Evolutionary conservation across 352 stramenopile species (phyloP).

Genomic region (Globisporangium carolinianum): DNA sequence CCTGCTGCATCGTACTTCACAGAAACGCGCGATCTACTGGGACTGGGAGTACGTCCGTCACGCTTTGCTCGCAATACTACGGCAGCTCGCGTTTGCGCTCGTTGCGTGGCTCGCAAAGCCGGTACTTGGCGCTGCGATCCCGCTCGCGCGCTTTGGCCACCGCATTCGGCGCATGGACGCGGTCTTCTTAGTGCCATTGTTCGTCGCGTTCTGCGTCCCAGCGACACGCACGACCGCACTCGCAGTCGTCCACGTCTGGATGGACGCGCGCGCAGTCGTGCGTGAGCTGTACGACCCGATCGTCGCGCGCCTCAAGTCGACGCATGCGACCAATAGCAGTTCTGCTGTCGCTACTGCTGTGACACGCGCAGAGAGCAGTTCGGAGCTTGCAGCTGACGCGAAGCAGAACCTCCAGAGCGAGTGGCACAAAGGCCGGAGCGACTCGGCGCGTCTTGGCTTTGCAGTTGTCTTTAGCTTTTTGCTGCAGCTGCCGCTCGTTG

Average conservation of each 20-base stretch:
- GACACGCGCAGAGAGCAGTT: slow-evolving; percentile 8
- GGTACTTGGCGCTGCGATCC: slow-evolving; percentile 2
- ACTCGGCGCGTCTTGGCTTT: slow-evolving; percentile 64
- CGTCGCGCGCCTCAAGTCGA: slow-evolving; percentile 52
- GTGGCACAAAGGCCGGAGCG: slow-evolving; percentile 52
- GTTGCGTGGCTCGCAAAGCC: slow-evolving; percentile 28
- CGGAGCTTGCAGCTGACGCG: slow-evolving; percentile 22
- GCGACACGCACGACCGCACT: slow-evolving; percentile 31
- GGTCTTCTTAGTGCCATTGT: slow-evolving; percentile 50
- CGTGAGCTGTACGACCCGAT: slow-evolving; percentile 69
- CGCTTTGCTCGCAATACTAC: slow-evolving; percentile 31
- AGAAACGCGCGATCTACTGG: slow-evolving; percentile 63
- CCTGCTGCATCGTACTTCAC: background rate
- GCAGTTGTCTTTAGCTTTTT: slow-evolving; percentile 55
- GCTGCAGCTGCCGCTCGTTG: slow-evolving; percentile 49
- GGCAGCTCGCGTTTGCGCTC: slow-evolving; percentile 46
- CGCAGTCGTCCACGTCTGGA: slow-evolving; percentile 51
- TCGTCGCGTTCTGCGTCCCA: slow-evolving; percentile 45
- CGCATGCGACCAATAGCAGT: background rate
- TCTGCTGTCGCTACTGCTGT: no score
- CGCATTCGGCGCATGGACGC: slow-evolving; percentile 61
- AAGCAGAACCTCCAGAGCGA: slow-evolving; percentile 22
- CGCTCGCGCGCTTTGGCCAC: slow-evolving; percentile 7
- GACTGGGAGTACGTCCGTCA: slow-evolving; percentile 67
- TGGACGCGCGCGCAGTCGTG: slow-evolving; percentile 54